Conservation (phyloP, 2,329 filamentous ascomycete species). For the Cladosporium colombiae region DNA sequence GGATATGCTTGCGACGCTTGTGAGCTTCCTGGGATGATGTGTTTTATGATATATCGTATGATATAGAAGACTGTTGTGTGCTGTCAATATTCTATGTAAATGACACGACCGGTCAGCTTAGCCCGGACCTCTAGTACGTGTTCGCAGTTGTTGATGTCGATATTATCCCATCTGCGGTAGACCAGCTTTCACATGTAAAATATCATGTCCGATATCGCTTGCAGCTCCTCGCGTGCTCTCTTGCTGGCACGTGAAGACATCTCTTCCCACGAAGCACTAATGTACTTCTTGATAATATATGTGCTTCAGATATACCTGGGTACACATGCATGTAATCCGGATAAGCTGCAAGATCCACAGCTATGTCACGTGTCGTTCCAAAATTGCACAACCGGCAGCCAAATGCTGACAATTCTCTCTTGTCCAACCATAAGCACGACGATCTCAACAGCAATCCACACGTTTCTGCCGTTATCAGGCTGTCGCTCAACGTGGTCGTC, state of each 20-base stretch:
- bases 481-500: neutral
- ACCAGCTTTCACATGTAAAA: too few species aligned
- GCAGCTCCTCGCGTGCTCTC: neutral
- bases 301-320: neutral
- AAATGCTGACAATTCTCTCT: neutral
- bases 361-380: too few species aligned
- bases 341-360: neutral
- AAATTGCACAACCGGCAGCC: too few species aligned
- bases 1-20: slow-evolving; percentile 67
- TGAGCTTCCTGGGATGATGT: slow-evolving; percentile 40
- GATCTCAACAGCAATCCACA: neutral
- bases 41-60: neutral
- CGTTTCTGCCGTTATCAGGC: neutral
- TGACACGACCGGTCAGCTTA: too few species aligned
- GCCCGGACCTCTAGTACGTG: too few species aligned
- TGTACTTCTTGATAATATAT: too few species aligned
- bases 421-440: neutral
- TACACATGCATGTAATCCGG: neutral
- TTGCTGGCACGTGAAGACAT: neutral
- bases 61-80: neutral
- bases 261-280: neutral
- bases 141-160: too few species aligned
- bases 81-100: neutral
- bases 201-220: neutral
- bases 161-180: too few species aligned